Evolutionary conservation across 371 early-diverging fungal species (phyloP), one percentile per base, ranked within the genome.

Genomic region (Coemansia sp.): DNA sequence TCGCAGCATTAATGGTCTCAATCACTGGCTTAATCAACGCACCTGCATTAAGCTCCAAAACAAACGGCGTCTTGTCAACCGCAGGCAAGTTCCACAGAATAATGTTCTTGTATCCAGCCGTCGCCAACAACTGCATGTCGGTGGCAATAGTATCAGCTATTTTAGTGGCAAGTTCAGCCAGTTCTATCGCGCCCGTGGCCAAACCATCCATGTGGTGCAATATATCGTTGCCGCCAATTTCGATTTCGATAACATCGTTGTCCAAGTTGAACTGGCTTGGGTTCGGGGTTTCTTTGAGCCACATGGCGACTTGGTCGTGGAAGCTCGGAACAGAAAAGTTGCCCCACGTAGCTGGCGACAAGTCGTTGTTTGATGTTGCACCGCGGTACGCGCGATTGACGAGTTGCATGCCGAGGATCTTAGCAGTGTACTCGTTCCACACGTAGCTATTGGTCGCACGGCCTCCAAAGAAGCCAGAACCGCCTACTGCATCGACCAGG

Each of bases 391-490:
- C 87, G 11, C 63, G 62, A 63, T 88, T 85, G n/a, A 66, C 64
- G 26, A 87, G 66, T 2, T 58, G 58, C 30, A 69, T 62, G 54
- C 72, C 71, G 1, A 73, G 64, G n/a, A 79, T 42, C 21, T 80
- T 64, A 14, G 83, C 77, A 0, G 85, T 62, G 60, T 86, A 75
- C 54, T 87, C 86, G 23, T 81, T 48, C 85, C 86, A 89, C 30
- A 84, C 80, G 33, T 86, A 86, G 18, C 86, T 85, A 68, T 86
- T 87, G 12, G 78, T 67, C 59, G 71, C 84, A 23, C 86, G 83
- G 1, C 86, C 87, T 16, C 80, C 61, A 60, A 67, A 86, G 75
- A 83, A 85, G 2, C 78, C 65, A 5, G n/a, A 30, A 1, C 48
- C 0, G 25, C 33, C 14, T 0, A 48, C 23, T 16, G 64, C 44